Evolutionary conservation across 2,329 filamentous ascomycete genomes (phyloP).

Genomic region (Colletotrichum tofieldiae): DNA sequence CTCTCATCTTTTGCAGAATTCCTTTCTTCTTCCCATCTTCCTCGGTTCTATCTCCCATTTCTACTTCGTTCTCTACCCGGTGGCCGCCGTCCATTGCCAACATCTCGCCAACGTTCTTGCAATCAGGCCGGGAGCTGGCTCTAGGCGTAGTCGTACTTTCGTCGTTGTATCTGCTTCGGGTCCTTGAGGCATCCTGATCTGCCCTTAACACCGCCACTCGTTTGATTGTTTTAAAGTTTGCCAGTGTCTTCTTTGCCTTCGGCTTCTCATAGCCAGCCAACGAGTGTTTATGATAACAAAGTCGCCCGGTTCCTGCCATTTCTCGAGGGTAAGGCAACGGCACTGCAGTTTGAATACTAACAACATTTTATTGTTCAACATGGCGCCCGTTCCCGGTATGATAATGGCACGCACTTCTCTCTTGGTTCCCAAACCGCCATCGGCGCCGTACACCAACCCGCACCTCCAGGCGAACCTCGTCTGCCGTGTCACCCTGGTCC

Average conservation of each 20-base stretch:
- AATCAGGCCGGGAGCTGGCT: not conserved
- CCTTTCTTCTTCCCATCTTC: not conserved
- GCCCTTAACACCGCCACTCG: not conserved
- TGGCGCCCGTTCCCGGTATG: slow-evolving; percentile 10
- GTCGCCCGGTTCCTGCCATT: not conserved
- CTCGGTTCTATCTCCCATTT: not conserved
- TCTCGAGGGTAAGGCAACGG: not conserved
- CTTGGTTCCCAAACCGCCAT: slow-evolving; percentile 27
- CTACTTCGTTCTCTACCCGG: not conserved
- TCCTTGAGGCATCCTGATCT: not conserved
- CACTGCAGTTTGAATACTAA: too few relatives aligned
- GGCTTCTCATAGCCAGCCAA: too few relatives aligned
- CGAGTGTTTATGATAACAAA: too few relatives aligned
- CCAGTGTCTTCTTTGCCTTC: not conserved
- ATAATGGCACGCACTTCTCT: slow-evolving; percentile 5
- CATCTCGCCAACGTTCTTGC: too few relatives aligned
- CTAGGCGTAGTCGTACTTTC: not conserved
- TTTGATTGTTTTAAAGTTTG: not conserved
- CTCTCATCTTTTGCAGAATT: too few relatives aligned
- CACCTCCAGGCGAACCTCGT: slow-evolving; percentile 62
- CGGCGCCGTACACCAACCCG: slow-evolving; percentile 43
- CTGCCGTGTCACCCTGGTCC: slow-evolving; percentile 63
- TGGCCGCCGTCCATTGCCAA: not conserved
- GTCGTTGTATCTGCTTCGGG: too few relatives aligned
- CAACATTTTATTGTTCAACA: not conserved